These are phyloP conservation scores for Metarhizium album DNA, from an alignment of 2,329 filamentous ascomycete species.

Conservation along the genomic window DNA sequence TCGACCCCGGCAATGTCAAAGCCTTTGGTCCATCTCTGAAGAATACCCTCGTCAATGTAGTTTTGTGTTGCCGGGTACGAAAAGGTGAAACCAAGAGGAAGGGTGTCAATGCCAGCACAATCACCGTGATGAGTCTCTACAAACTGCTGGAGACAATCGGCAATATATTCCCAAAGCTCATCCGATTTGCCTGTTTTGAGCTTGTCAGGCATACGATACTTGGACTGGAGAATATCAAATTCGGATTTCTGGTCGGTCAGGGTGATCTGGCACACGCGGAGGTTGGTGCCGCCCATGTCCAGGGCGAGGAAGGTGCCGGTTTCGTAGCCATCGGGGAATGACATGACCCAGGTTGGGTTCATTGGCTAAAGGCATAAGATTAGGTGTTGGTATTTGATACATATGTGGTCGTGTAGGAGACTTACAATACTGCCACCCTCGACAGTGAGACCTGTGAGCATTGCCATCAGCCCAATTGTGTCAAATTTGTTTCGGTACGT, in stretches of 20 bases:
- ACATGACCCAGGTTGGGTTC: constrained; percentile 96
- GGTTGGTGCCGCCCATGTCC: constrained; percentile 93
- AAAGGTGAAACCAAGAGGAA: constrained; percentile 90
- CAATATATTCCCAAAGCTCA: constrained; percentile 90
- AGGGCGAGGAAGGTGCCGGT: constrained; percentile 80
- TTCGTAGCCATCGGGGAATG: constrained; percentile 76
- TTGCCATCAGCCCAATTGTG: constrained; percentile 8
- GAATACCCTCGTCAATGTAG: constrained; percentile 82
- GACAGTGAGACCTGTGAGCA: constrained; percentile 56
- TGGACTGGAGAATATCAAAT: constrained; percentile 91
- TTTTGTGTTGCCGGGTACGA: constrained; percentile 90
- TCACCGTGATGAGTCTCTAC: constrained; percentile 74
- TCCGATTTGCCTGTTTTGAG: constrained; percentile 76
- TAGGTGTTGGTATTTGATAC: neutral
- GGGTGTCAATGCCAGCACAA: constrained; percentile 46
- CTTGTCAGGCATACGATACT: constrained; percentile 90
- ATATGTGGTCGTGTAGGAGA: constrained; percentile 10
- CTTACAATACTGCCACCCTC: constrained; percentile 89
- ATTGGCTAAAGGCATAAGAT: constrained; percentile 61
- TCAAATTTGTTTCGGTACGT: neutral
- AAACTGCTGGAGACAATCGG: constrained; percentile 85
- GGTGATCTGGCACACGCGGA: constrained; percentile 88
- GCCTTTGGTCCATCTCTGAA: constrained; percentile 95
- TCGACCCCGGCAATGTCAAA: constrained; percentile 92
- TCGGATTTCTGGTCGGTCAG: constrained; percentile 79